phyloP scores from a whole-genome alignment of 2,329 filamentous ascomycete species.

The Ceratocystis ficicola region DNA sequence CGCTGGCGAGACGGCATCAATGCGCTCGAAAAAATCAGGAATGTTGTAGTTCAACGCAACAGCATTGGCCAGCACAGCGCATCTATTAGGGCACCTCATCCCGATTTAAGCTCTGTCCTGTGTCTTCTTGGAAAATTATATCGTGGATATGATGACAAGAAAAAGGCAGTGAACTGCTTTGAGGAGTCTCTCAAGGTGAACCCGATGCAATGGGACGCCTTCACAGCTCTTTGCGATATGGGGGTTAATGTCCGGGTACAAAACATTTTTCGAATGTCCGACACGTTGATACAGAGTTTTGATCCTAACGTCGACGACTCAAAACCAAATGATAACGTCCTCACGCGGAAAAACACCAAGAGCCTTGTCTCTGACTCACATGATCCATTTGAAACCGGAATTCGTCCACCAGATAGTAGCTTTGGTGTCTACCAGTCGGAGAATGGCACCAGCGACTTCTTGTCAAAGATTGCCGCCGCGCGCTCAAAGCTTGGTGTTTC shows the following conservation, averaged over 20 bases:
- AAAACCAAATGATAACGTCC: slow-evolving; percentile 18
- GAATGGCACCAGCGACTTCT: slow-evolving; percentile 34
- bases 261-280: slow-evolving; percentile 73
- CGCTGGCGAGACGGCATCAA: slow-evolving; percentile 68
- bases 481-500: slow-evolving; percentile 33
- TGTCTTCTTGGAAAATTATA: slow-evolving; percentile 82
- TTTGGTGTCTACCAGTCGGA: slow-evolving; percentile 22
- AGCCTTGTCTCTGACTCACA: slow-evolving; percentile 22
- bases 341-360: slow-evolving; percentile 21
- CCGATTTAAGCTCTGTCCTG: slow-evolving; percentile 72
- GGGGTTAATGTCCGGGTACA: slow-evolving; percentile 67
- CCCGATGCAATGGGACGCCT: slow-evolving; percentile 97
- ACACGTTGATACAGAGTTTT: slow-evolving; percentile 39
- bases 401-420: slow-evolving; percentile 11
- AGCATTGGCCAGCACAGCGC: slow-evolving; percentile 75
- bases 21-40: slow-evolving; percentile 69
- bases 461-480: slow-evolving; percentile 43
- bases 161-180: slow-evolving; percentile 73
- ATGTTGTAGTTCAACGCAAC: slow-evolving; percentile 62
- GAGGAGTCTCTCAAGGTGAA: slow-evolving; percentile 81
- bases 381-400: slow-evolving; percentile 41
- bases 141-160: slow-evolving; percentile 67
- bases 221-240: slow-evolving; percentile 76
- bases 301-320: slow-evolving; percentile 27
- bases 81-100: slow-evolving; percentile 57